These are phyloP conservation scores for Pachyrhizus erosus DNA, from an alignment of 306 rosid genomes.

Conservation along the genomic window DNA sequence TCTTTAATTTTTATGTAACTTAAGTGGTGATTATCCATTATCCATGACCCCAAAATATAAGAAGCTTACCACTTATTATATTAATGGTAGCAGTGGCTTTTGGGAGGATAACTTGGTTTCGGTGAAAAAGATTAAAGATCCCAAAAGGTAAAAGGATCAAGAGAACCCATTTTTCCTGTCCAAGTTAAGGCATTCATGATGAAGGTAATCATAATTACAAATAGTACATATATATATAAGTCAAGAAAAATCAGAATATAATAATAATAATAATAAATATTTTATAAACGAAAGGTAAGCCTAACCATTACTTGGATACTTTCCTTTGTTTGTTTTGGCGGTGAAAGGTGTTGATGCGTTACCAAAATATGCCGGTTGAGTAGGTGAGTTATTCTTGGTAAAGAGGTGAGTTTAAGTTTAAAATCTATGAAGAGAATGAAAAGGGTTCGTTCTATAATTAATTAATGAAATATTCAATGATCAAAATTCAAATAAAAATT, in stretches of 20 bases:
- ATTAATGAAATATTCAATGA: not conserved
- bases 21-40: not conserved
- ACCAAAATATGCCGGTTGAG: slow-evolving; percentile 39
- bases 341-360: slow-evolving; percentile 36
- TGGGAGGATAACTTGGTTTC: slow-evolving; percentile 33
- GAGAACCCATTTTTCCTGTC: slow-evolving; percentile 32
- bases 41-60: slow-evolving; percentile 33
- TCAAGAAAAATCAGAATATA: not conserved
- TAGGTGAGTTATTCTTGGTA: slow-evolving; percentile 5
- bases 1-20: not conserved
- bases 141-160: slow-evolving; percentile 43
- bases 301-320: slow-evolving; percentile 42
- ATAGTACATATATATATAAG: not conserved
- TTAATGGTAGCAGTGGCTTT: slow-evolving; percentile 31
- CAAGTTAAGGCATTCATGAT: slow-evolving; percentile 47
- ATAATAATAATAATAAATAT: not conserved
- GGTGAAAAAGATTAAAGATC: slow-evolving; percentile 8
- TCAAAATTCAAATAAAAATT: not conserved
- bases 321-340: not conserved
- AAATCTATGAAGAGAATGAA: not conserved
- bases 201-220: slow-evolving; percentile 41
- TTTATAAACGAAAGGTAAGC: slow-evolving; percentile 13
- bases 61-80: slow-evolving; percentile 36
- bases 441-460: not conserved
- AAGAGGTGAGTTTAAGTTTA: not conserved